A percentile compares a stretch with the other conserved stretches of the same genome.
Evolutionary conservation across 2,329 filamentous ascomycete genomes (phyloP).

Genomic region (Diaporthe ilicicola): DNA sequence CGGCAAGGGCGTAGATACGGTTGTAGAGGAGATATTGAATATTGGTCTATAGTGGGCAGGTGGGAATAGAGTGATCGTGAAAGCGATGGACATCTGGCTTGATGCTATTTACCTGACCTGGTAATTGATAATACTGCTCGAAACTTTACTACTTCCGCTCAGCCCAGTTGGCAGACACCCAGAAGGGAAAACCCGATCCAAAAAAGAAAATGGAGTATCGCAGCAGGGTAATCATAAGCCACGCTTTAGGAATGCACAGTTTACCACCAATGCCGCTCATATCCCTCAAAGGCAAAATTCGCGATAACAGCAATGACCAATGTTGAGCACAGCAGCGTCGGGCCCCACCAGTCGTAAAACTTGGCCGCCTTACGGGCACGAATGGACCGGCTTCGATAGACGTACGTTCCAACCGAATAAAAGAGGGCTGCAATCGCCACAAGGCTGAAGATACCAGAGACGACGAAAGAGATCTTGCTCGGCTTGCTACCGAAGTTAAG

Average conservation of each 20-base stretch:
- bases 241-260: not conserved
- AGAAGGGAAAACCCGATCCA: slow-evolving; percentile 2
- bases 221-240: not conserved
- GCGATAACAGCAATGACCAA: slow-evolving; percentile 78
- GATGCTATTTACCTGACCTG: not conserved
- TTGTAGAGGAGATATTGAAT: slow-evolving; percentile 51
- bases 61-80: not conserved
- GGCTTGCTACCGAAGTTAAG: slow-evolving; percentile 79
- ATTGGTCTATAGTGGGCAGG: slow-evolving; percentile 1
- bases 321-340: slow-evolving; percentile 76
- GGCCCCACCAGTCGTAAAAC: slow-evolving; percentile 92
- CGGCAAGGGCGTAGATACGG: slow-evolving; percentile 64
- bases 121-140: slow-evolving; percentile 4
- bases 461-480: slow-evolving; percentile 67
- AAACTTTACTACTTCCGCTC: slow-evolving; percentile 1
- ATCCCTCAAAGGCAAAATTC: slow-evolving; percentile 84
- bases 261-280: slow-evolving; percentile 65
- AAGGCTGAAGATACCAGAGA: slow-evolving; percentile 81
- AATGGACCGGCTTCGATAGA: slow-evolving; percentile 89
- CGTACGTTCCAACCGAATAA: slow-evolving; percentile 85
- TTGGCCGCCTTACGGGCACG: slow-evolving; percentile 82
- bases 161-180: not conserved
- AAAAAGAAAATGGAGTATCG: not conserved
- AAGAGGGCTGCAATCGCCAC: slow-evolving; percentile 80
- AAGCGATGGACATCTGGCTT: not conserved